Evolutionary conservation across 2,329 filamentous ascomycete species (phyloP), one percentile per base, ranked within the genome.

Genomic region (Aspergillus persii): DNA sequence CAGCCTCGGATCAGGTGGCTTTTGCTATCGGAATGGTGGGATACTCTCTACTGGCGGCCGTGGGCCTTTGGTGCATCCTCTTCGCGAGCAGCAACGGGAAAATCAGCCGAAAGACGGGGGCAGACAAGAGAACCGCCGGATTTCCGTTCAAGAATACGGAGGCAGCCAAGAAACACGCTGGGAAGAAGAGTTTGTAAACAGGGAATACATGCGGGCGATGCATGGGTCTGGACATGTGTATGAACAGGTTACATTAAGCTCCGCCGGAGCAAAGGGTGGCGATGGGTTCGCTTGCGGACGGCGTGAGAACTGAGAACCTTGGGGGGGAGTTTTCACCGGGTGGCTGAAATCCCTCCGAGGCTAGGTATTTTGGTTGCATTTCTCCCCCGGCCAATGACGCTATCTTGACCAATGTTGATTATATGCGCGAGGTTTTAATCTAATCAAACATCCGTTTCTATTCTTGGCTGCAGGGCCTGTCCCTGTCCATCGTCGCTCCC

Each of bases 21-120:
- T 90, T 88, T 69, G 75, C 83, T 1, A 71, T 90, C 4, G 89
- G 86, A 0, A 82, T 85, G 63, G 66, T 83, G 1, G 85, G 82
- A 23, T 87, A 82, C 64, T 79, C 80, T 7, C 66, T 77, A 39
- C 76, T 93, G 60, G 86, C 85, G 2, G 79, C 80, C 2, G 77
- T 89, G 49, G 91, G 87, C 0, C 68, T 88, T 26, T 91, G 88
- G 88, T 86, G 82, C 64, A 71, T 85, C 54, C 66, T 87, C 60
- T 87, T 87, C 71, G 84, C 81, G 0, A 84, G 79, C 56, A 82
- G 79, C 48, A 72, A 80, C 65, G 84, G 85, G 1, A 77, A 80
- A 61, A 84, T 89, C 56, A 86, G 82, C 68, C 81, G 83, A 69
- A 85, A 80, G 74, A 89, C 86, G 1, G 86, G 87, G 0, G 85